phyloP scores from a whole-genome alignment of 768 basidiomycete species.

The Auriscalpium vulgare region DNA sequence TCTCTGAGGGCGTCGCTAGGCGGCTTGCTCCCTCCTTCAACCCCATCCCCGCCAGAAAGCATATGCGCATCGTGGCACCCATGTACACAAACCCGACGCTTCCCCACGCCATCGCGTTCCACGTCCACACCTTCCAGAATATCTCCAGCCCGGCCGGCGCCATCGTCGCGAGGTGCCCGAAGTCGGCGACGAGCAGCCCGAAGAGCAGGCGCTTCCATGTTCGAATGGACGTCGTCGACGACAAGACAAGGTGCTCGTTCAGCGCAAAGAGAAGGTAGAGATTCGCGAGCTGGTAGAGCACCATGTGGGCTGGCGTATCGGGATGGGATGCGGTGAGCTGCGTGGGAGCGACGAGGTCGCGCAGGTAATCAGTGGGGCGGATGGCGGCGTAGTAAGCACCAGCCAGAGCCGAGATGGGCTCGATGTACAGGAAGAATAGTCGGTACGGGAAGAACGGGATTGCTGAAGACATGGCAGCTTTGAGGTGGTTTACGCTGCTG shows the following conservation, averaged over 20 bases:
- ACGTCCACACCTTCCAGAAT: conserved; percentile 37
- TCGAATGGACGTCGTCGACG: conserved; percentile 30
- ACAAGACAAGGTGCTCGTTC: conserved; percentile 42
- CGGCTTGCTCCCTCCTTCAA: conserved; percentile 5
- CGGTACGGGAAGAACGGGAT: conserved; percentile 25
- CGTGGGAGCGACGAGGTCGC: conserved; percentile 23
- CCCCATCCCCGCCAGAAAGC: conserved; percentile 33
- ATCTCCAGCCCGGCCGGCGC: conserved; percentile 33
- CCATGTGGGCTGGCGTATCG: conserved; percentile 29
- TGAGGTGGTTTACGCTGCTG: too few relatives aligned
- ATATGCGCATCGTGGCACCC: conserved; percentile 36
- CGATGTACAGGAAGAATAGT: conserved; percentile 43
- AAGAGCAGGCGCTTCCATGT: conserved; percentile 38
- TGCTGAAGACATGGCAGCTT: background rate
- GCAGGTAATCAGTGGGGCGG: conserved; percentile 30
- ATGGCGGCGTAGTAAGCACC: conserved; percentile 41
- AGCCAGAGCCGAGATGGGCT: conserved; percentile 41
- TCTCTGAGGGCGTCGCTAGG: too few relatives aligned
- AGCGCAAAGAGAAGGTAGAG: conserved; percentile 44
- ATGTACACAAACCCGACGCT: conserved; percentile 46
- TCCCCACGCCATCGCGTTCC: conserved; percentile 49
- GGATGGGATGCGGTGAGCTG: background rate
- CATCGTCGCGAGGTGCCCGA: conserved; percentile 41
- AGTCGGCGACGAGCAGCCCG: conserved; percentile 39
- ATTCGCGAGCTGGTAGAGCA: conserved; percentile 40